phyloP scores from a whole-genome alignment of 257 asterid genomes.

The Fraxinus quadrangulata region DNA sequence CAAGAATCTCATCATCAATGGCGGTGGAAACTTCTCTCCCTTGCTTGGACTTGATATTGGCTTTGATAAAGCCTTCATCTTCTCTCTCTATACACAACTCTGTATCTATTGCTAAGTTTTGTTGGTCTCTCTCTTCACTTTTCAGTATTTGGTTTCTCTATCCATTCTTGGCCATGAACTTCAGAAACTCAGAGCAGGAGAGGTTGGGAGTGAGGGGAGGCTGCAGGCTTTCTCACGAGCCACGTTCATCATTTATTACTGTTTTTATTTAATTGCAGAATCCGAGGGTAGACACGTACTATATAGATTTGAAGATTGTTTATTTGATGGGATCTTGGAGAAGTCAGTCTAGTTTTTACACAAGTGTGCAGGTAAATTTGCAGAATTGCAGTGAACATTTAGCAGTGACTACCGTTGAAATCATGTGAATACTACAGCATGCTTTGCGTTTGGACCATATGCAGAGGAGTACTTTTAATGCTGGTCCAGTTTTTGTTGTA shows the following conservation, averaged over 20 bases:
- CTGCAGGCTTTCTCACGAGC: background rate
- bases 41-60: conserved; percentile 76
- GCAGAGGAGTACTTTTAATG: background rate
- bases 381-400: background rate
- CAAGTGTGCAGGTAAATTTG: background rate
- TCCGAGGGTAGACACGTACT: background rate
- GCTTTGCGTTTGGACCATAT: background rate
- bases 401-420: conserved; percentile 24
- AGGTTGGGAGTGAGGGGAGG: background rate
- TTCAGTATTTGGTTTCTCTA: background rate
- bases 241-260: background rate
- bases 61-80: conserved; percentile 56
- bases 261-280: conserved; percentile 10
- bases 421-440: background rate
- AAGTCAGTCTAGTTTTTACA: background rate
- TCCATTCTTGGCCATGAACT: no score
- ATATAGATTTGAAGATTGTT: background rate
- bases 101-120: background rate
- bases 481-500: background rate
- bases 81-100: background rate
- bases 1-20: conserved; percentile 73
- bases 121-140: no score
- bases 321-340: background rate
- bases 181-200: background rate
- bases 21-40: conserved; percentile 82